Percentiles rank a stretch among this genome's conserved stretches.
phyloP scores from a whole-genome alignment of 768 basidiomycete genomes.

The Tulasnella sp. region DNA sequence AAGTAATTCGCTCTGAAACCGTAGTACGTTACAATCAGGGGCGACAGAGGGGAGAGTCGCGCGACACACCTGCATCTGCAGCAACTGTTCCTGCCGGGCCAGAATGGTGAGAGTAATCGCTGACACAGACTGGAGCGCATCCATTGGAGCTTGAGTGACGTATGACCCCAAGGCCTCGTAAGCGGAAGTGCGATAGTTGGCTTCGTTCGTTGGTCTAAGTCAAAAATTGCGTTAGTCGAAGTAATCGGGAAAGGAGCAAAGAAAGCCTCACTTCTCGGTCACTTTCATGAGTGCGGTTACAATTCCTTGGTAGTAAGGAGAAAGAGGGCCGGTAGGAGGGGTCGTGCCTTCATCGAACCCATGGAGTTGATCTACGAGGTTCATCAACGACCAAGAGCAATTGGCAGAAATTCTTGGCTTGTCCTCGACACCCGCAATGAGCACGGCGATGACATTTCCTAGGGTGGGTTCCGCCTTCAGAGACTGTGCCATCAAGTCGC shows the following conservation, averaged over 20 bases:
- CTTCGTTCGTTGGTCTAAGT: constrained; percentile 72
- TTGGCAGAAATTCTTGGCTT: constrained; percentile 84
- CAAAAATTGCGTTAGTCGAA: neutral
- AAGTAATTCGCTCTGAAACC: constrained; percentile 76
- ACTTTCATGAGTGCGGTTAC: constrained; percentile 77
- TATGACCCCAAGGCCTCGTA: constrained; percentile 94
- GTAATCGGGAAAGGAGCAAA: constrained; percentile 6
- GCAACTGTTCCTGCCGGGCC: constrained; percentile 83
- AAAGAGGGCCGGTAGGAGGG: constrained; percentile 60
- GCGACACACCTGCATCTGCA: constrained; percentile 68
- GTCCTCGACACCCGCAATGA: constrained; percentile 76
- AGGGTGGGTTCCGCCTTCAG: constrained; percentile 90
- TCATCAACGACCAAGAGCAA: constrained; percentile 96
- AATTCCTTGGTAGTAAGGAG: constrained; percentile 85
- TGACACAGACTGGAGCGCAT: constrained; percentile 76
- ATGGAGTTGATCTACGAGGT: constrained; percentile 85
- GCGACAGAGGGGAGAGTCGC: neutral
- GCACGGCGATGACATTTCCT: constrained; percentile 72
- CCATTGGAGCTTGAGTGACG: constrained; percentile 71
- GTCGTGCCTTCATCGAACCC: constrained; percentile 60
- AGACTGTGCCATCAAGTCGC: constrained; percentile 76
- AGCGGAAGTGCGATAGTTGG: constrained; percentile 90
- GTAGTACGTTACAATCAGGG: neutral
- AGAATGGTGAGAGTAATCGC: constrained; percentile 78
- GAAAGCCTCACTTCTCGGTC: constrained; percentile 69